Base-by-base conservation (phyloP, 768 basidiomycete genomes). In the Tulasnella sp. region DNA sequence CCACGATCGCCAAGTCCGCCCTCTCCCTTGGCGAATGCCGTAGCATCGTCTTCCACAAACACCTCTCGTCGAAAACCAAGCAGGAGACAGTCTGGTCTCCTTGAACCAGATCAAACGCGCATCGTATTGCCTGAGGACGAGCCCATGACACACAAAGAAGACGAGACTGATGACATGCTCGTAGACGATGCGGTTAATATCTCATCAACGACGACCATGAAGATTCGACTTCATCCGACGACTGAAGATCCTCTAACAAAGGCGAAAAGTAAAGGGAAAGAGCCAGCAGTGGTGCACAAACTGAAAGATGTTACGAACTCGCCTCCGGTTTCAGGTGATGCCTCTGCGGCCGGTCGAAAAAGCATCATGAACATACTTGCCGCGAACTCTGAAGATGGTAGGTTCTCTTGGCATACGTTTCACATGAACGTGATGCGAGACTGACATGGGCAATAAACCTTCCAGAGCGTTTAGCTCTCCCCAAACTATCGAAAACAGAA, bases 101-200 rank as follows among this genome's bases (percentile, higher is more conserved):
- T 59, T 15, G 58, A 30, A 4, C 58, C 58, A 7, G 45, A n/a
- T 34, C 45, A 30, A 49, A 19, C 41, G 1, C 55, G 55, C 24
- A 38, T 38, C 19, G 26, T 48, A 24, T 48, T 42, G n/a, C 41
- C 55, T 23, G 44, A 19, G 19, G 44, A 48, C 5, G 47, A 48
- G 19, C 27, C 27, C 11, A n/a, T n/a, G 27, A 7, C 47, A 48
- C 47, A 38, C 8, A 21, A 59, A 19, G 58, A 49, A 48, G 29
- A 48, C 21, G 58, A 59, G 34, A 29, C 26, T 21, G 58, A 24
- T 3, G 34, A 30, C 8, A 51, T 49, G 47, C 47, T 43, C 30
- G 48, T 50, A 3, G 62, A 60, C 17, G 58, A 62, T 30, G 61
- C 45, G 27, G 47, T 26, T n/a, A 50, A 60, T 3, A 62, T 27